These are phyloP conservation scores for Xylariaceae sp. DNA, from an alignment of 2,329 filamentous ascomycete genomes.

Conservation along the genomic window DNA sequence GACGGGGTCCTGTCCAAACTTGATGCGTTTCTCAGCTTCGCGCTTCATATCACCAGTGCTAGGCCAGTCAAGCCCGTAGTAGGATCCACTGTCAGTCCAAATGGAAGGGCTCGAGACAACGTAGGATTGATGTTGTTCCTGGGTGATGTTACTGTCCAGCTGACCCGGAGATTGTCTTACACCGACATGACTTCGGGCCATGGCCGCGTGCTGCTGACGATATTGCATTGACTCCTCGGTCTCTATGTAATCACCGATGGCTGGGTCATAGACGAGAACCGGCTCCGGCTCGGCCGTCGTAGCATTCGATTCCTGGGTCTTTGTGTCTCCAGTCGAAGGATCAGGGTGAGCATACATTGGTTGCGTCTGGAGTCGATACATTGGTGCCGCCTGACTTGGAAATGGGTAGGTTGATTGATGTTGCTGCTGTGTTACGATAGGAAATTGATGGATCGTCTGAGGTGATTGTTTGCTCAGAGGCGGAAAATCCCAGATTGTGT, in stretches of 20 bases:
- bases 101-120: conserved; percentile 6
- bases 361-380: no score
- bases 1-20: background rate
- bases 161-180: background rate
- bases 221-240: conserved; percentile 5
- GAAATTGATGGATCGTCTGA: no score
- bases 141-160: background rate
- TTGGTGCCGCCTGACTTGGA: no score
- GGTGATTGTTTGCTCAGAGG: no score
- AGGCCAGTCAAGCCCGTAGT: conserved; percentile 15
- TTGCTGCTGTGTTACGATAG: no score
- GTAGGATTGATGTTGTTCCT: background rate
- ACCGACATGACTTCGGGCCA: background rate
- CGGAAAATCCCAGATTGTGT: no score
- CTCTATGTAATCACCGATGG: background rate
- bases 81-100: conserved; percentile 8
- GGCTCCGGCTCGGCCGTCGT: no score
- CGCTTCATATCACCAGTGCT: conserved; percentile 5
- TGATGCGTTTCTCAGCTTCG: conserved; percentile 5
- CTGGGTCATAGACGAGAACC: background rate
- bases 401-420: no score
- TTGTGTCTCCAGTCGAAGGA: no score
- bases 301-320: no score
- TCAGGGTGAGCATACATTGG: no score
- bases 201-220: conserved; percentile 6